These are phyloP conservation scores for Penicillium paneum DNA, from an alignment of 2,329 filamentous ascomycete species.

Conservation along the genomic window DNA sequence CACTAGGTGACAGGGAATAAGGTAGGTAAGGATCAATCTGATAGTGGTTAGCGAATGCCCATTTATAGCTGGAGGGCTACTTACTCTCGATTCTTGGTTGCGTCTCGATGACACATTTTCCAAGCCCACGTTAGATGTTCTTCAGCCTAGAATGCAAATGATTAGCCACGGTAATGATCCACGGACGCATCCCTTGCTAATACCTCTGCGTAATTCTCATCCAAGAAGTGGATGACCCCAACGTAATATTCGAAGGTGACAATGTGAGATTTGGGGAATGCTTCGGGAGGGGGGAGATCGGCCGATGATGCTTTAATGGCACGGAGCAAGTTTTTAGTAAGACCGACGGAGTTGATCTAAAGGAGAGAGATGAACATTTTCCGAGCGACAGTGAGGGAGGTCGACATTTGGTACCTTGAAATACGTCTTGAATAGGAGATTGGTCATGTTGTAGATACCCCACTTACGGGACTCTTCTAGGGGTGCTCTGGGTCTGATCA, in stretches of 20 bases:
- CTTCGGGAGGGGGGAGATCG: constrained; percentile 75
- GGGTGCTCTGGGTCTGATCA: constrained; percentile 58
- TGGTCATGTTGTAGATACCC: constrained; percentile 94
- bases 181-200: constrained; percentile 9
- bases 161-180: constrained; percentile 6
- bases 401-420: constrained; percentile 61
- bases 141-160: constrained; percentile 59
- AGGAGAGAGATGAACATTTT: constrained; percentile 4
- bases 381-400: background rate
- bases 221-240: constrained; percentile 87
- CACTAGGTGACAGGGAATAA: constrained; percentile 88
- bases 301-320: constrained; percentile 72
- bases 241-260: constrained; percentile 97
- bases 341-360: constrained; percentile 77
- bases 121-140: constrained; percentile 76
- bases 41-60: constrained; percentile 21
- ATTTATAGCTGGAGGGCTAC: constrained; percentile 27
- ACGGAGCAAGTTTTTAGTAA: constrained; percentile 85
- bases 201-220: constrained; percentile 85
- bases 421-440: constrained; percentile 96
- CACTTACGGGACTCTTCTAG: constrained; percentile 92
- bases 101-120: constrained; percentile 71
- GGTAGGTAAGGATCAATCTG: constrained; percentile 86
- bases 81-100: constrained; percentile 76
- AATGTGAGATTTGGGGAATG: constrained; percentile 83